These are phyloP conservation scores for Penicillium verhagenii DNA, from an alignment of 495 filamentous ascomycete species.

Conservation along the genomic window DNA sequence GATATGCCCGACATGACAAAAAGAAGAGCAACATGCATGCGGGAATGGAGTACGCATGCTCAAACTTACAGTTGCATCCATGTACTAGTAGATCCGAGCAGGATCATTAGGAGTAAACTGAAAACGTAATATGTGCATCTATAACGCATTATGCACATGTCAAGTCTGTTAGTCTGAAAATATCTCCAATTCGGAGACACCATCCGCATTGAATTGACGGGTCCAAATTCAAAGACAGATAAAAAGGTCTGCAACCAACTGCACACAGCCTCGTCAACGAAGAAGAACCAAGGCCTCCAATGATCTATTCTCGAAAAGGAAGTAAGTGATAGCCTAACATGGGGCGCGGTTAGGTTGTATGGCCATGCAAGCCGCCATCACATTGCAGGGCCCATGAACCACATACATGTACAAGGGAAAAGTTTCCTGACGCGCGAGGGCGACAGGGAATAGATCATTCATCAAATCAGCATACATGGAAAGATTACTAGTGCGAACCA, in stretches of 20 bases:
- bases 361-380: constrained; percentile 19
- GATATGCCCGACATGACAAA: neutral
- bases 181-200: neutral
- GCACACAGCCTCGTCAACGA: neutral
- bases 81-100: neutral
- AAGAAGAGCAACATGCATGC: neutral
- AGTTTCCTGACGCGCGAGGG: constrained; percentile 3
- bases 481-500: no score
- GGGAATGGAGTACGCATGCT: no score
- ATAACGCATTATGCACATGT: no score
- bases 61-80: no score
- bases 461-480: constrained; percentile 1
- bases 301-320: neutral
- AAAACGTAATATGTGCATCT: no score
- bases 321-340: constrained; percentile 3
- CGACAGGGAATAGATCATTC: constrained; percentile 3
- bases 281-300: neutral
- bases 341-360: constrained; percentile 19
- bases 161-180: no score
- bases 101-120: neutral
- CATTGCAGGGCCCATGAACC: neutral
- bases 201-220: neutral
- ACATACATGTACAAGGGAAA: neutral
- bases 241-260: neutral
- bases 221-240: neutral